Conservation (phyloP, 208 protist species). For the Angomonas ambiguus region DNA sequence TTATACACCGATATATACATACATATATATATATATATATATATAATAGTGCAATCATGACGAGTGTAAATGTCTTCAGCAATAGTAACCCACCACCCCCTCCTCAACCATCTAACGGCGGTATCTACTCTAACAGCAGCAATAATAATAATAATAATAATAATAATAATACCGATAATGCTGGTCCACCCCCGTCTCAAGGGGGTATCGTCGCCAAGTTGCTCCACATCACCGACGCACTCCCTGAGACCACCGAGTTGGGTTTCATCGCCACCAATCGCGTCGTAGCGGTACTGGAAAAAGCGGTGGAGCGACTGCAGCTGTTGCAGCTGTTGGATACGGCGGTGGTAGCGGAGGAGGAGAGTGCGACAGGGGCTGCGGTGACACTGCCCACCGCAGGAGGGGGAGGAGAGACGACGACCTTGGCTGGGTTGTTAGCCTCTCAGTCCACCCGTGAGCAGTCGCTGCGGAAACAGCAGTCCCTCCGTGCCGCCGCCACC, state of each 20-base stretch:
- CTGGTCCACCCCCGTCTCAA: background rate
- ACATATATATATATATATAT: too few species aligned
- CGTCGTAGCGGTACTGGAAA: constrained; percentile 74
- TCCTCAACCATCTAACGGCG: background rate
- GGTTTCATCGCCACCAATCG: constrained; percentile 73
- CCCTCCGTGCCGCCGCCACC: constrained; percentile 23
- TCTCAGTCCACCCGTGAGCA: background rate
- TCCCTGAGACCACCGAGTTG: constrained; percentile 34
- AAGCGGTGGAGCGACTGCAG: constrained; percentile 87
- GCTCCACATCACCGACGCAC: constrained; percentile 31
- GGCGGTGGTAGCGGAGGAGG: background rate
- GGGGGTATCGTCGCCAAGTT: constrained; percentile 15
- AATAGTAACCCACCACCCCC: background rate
- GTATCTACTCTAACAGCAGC: background rate
- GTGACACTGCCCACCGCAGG: background rate
- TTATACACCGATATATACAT: background rate
- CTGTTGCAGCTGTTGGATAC: constrained; percentile 71
- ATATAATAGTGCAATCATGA: background rate
- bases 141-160: background rate
- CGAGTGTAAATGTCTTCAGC: background rate
- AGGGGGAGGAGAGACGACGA: background rate
- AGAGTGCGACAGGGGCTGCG: background rate
- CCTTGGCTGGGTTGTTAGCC: background rate
- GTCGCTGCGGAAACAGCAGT: background rate
- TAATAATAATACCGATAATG: background rate